Evolutionary conservation across 2,329 filamentous ascomycete genomes (phyloP).

Genomic region (Sporothrix schenckii): DNA sequence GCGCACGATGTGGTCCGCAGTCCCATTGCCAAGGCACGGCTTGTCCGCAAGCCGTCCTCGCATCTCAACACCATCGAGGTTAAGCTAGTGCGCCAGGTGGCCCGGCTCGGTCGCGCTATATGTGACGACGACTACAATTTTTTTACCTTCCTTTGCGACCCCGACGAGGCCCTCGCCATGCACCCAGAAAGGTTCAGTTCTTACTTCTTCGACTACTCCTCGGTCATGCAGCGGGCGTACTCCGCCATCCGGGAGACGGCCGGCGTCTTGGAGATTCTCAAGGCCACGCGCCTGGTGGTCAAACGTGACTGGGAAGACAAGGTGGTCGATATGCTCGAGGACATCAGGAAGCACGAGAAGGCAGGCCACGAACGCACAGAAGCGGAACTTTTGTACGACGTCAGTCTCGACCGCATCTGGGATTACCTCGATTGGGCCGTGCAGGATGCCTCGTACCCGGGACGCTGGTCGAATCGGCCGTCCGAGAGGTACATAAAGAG

Average conservation of each 20-base stretch:
- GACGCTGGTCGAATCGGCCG: slow-evolving; percentile 32
- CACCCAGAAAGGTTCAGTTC: slow-evolving; percentile 25
- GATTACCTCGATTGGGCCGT: slow-evolving; percentile 36
- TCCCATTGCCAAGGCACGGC: slow-evolving; percentile 35
- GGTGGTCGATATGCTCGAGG: not conserved
- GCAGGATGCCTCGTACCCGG: slow-evolving; percentile 36
- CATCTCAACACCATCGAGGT: slow-evolving; percentile 20
- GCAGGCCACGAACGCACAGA: slow-evolving; percentile 7
- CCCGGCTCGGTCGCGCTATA: not conserved
- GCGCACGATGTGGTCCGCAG: slow-evolving; percentile 37
- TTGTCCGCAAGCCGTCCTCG: slow-evolving; percentile 26
- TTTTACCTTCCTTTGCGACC: slow-evolving; percentile 1
- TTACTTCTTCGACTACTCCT: slow-evolving; percentile 31
- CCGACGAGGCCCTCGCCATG: not conserved
- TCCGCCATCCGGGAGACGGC: slow-evolving; percentile 37
- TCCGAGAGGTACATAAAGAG: not conserved
- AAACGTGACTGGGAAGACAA: slow-evolving; percentile 23
- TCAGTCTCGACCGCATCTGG: slow-evolving; percentile 35
- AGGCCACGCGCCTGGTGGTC: slow-evolving; percentile 33
- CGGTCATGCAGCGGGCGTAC: slow-evolving; percentile 37
- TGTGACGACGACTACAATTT: not conserved
- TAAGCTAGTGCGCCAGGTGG: not conserved
- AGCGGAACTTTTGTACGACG: slow-evolving; percentile 28
- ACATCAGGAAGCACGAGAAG: not conserved
- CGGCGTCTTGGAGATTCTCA: slow-evolving; percentile 37